A percentile compares a stretch with the other conserved stretches of the same genome.
These are phyloP conservation scores for Sclerospora graminicola DNA, from an alignment of 352 stramenopile species.

Conservation along the genomic window DNA sequence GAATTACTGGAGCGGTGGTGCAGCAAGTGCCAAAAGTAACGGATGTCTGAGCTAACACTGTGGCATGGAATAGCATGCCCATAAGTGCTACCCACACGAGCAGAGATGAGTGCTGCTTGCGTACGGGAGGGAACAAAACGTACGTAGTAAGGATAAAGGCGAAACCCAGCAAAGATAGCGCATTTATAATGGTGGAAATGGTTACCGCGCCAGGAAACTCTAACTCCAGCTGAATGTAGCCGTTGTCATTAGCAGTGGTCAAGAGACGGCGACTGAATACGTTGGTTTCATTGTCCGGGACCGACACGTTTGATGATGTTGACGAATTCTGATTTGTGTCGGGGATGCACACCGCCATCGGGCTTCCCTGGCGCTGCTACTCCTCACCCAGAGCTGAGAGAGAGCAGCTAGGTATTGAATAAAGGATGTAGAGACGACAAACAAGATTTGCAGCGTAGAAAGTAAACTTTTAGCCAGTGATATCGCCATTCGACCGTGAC, in stretches of 20 bases:
- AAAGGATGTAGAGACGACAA: neutral
- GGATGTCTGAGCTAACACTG: conserved; percentile 37
- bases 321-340: conserved; percentile 9
- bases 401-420: neutral
- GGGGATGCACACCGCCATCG: conserved; percentile 22
- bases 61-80: conserved; percentile 73
- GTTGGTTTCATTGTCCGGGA: conserved; percentile 18
- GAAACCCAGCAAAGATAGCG: conserved; percentile 64
- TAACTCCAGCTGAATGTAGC: conserved; percentile 22
- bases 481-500: neutral
- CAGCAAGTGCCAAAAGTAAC: conserved; percentile 50
- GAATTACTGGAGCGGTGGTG: conserved; percentile 43
- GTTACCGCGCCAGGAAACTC: conserved; percentile 48
- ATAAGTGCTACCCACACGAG: conserved; percentile 78
- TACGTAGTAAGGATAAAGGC: conserved; percentile 74
- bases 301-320: conserved; percentile 7
- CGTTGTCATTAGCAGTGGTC: conserved; percentile 3
- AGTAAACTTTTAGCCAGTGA: conserved; percentile 12
- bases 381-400: neutral
- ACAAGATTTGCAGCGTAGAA: conserved; percentile 5
- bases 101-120: conserved; percentile 67
- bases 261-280: conserved; percentile 25
- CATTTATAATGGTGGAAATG: conserved; percentile 48
- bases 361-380: neutral
- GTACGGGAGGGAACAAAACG: conserved; percentile 68